phyloP scores from a whole-genome alignment of 148 eudicot genomes.

The Rhododendron henanense region DNA sequence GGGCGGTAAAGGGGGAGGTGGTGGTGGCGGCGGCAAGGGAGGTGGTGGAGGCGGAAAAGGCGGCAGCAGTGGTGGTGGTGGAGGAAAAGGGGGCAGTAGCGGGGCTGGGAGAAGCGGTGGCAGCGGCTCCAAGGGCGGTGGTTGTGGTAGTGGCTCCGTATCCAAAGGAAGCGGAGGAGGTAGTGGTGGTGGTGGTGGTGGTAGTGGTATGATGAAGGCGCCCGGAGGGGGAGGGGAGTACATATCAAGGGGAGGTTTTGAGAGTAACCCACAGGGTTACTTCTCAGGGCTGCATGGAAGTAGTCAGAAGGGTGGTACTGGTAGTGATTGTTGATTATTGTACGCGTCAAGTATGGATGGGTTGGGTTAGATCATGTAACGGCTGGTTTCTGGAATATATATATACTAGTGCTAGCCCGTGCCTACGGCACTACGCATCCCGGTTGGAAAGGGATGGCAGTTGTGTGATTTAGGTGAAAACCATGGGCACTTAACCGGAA shows the following conservation, averaged over 20 bases:
- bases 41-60: neutral
- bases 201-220: neutral
- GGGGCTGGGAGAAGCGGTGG: neutral
- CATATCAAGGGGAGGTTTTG: neutral
- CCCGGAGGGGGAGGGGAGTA: neutral
- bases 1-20: neutral
- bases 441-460: no score
- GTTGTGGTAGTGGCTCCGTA: neutral
- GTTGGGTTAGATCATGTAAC: neutral
- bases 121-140: neutral
- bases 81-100: neutral
- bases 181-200: neutral
- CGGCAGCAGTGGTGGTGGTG: neutral
- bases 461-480: no score
- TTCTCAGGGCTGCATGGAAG: neutral
- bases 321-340: neutral
- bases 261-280: neutral
- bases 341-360: neutral
- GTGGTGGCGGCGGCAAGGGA: neutral
- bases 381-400: neutral
- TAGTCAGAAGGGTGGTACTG: neutral
- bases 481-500: no score
- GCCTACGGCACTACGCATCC: no score
- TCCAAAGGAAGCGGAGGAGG: neutral
- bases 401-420: no score